Evolutionary conservation across 805 yeast genomes (phyloP), one percentile per base, ranked within the genome.

Genomic region (Lipomyces chichibuensis): DNA sequence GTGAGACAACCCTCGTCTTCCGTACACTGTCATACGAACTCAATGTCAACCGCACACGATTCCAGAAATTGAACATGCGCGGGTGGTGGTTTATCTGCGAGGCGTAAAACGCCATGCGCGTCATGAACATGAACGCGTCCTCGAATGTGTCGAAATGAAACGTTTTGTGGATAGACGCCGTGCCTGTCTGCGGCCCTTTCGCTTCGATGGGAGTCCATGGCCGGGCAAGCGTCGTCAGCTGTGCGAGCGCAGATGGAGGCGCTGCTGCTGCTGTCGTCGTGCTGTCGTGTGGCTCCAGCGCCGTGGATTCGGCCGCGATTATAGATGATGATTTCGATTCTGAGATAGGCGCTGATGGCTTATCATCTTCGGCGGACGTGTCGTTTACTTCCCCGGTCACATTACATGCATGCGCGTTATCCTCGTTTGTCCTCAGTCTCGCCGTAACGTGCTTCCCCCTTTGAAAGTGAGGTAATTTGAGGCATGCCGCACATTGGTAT

Each of bases 91-190:
- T 59, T 39, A 58, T 57, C 14, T 49, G 23, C 8, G 66, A 60
- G 20, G 69, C 52, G 55, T 66, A 63, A 54, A 66, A 56, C 23
- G 66, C 69, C 11, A 66, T 60, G 23, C 56, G 35, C 13, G 66
- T 63, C 64, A 66, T 63, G 59, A 66, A 66, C 33, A 63, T n/a
- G 56, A 60, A 63, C 39, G 69, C 69, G 35, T 64, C 64, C 43
- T 66, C 69, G 23, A 63, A 66, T 27, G 52, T 37, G 43, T 37
- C 61, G 51, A 66, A 66, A 5, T 33, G 20, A 32, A 66, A 63
- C 43, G 49, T 57, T 49, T 60, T 63, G 52, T 63, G 62, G 27
- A 66, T 39, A n/a, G 57, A 23, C 8, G 57, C 7, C 33, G 54
- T 13, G 7, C 8, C 49, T n/a, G 1, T n/a, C 20, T 43, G 20